phyloP scores from a whole-genome alignment of 805 yeast species.

The Peterozyma toletana region DNA sequence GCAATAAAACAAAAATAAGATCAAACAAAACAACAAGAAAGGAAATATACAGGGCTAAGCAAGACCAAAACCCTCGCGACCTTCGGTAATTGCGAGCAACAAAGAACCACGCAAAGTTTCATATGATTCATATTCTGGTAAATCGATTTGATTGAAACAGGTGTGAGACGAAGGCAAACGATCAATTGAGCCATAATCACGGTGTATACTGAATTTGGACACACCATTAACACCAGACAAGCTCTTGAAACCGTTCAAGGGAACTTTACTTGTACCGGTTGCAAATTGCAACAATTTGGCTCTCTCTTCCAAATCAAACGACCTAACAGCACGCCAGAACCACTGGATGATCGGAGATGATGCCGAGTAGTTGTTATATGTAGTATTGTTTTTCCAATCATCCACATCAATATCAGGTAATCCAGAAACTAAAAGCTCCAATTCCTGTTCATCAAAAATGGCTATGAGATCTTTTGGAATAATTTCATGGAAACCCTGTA shows the following conservation, averaged over 20 bases:
- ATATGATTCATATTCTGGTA: slow-evolving; percentile 89
- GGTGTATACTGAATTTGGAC: slow-evolving; percentile 80
- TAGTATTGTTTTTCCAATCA: slow-evolving; percentile 90
- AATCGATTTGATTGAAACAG: slow-evolving; percentile 89
- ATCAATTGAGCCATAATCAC: slow-evolving; percentile 80
- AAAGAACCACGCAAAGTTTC: slow-evolving; percentile 78
- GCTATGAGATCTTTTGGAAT: slow-evolving; percentile 78
- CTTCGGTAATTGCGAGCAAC: slow-evolving; percentile 84
- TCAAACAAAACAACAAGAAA: not conserved
- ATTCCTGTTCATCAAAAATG: slow-evolving; percentile 91
- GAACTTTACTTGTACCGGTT: slow-evolving; percentile 96
- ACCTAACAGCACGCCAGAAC: slow-evolving; percentile 97
- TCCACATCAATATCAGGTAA: slow-evolving; percentile 93
- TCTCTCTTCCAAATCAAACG: slow-evolving; percentile 89
- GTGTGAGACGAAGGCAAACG: slow-evolving; percentile 95
- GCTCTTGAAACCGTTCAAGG: slow-evolving; percentile 87
- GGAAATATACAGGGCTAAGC: slow-evolving; percentile 26
- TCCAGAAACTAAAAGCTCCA: slow-evolving; percentile 88
- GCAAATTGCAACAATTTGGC: slow-evolving; percentile 93
- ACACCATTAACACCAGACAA: slow-evolving; percentile 83
- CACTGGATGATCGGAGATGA: slow-evolving; percentile 85
- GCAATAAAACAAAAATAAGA: not conserved
- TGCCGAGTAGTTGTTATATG: slow-evolving; percentile 73
- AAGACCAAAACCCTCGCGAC: slow-evolving; percentile 93
- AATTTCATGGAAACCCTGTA: slow-evolving; percentile 84